Evolutionary conservation across 306 rosid species (phyloP).

Genomic region (Vicia villosa): DNA sequence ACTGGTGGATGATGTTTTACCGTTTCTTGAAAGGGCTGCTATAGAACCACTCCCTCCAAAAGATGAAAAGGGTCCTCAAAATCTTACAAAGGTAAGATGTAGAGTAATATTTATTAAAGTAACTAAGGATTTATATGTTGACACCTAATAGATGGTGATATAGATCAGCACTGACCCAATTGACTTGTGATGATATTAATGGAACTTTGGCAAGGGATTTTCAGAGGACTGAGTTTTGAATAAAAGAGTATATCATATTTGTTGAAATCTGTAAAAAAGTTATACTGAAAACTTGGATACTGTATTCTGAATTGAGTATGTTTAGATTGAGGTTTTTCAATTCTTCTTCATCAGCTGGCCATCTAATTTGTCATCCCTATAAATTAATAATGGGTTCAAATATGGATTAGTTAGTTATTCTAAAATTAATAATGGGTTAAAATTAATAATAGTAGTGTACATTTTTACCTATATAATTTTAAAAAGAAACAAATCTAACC

Average conservation of each 20-base stretch:
- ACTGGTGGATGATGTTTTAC: conserved; percentile 85
- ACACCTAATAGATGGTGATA: conserved; percentile 16
- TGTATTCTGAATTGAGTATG: conserved; percentile 9
- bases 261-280: neutral
- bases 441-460: no score
- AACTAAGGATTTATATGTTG: conserved; percentile 29
- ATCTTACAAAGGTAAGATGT: conserved; percentile 85
- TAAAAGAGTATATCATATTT: neutral
- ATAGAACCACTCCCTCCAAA: conserved; percentile 95
- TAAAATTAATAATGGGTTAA: no score
- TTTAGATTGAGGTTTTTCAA: neutral
- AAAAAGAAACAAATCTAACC: conserved; percentile 24
- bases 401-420: conserved; percentile 7
- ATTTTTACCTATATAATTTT: neutral
- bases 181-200: conserved; percentile 10
- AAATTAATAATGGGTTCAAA: neutral
- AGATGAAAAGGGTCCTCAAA: conserved; percentile 99
- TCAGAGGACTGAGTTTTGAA: conserved; percentile 10
- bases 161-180: conserved; percentile 12
- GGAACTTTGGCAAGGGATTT: neutral
- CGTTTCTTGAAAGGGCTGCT: conserved; percentile 92
- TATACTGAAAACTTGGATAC: neutral
- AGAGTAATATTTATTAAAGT: conserved; percentile 1
- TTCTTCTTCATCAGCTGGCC: neutral
- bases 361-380: conserved; percentile 2